Evolutionary conservation across 371 early-diverging fungal species (phyloP), one percentile per base, ranked within the genome.

Genomic region (Rhizopus microsporus): DNA sequence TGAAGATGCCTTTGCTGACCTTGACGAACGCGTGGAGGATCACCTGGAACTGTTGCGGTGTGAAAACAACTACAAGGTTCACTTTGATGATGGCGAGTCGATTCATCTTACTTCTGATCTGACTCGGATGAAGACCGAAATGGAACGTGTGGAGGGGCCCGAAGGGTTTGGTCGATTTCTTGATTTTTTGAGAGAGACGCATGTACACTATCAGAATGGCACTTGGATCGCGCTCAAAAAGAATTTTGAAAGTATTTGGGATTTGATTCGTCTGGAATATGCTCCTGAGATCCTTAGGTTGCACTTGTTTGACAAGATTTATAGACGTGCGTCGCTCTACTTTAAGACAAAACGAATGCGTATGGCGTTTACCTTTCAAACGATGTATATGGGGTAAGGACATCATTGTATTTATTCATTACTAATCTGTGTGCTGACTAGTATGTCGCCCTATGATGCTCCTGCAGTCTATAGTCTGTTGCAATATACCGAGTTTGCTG

Each of bases 341-440:
- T 87, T 87, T 65, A 62, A 69, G 52, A 72, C 74, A n/a, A 81
- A 83, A 40, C 78, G 82, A 59, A 73, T 87, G 69, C 64, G 81
- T n/a, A 77, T 80, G 78, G 85, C 85, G 0, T 84, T 87, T 67
- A 84, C 85, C 7, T 87, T 87, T 60, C 85, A 87, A 58, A 77
- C 78, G 35, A 78, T 78, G 80, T 80, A 80, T 50, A 80, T 80
- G 80, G 77, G 80, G 80, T 80, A 71, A 66, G 65, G 51, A 15
- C 13, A 13, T 51, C 5, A 37, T 34, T 16, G 9, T 51, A 51
- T 39, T 43, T 50, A 33, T 59, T 37, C 30, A 38, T 47, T 39
- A 29, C 46, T 54, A 13, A 13, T 55, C 3, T 35, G 33, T 56
- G 4, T 42, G 29, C 5, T 8, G 42, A 52, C 63, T 72, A 85